These are phyloP conservation scores for Polytrichum formosum DNA, from an alignment of 225 moss, liverwort and hornwort genomes.

Conservation along the genomic window DNA sequence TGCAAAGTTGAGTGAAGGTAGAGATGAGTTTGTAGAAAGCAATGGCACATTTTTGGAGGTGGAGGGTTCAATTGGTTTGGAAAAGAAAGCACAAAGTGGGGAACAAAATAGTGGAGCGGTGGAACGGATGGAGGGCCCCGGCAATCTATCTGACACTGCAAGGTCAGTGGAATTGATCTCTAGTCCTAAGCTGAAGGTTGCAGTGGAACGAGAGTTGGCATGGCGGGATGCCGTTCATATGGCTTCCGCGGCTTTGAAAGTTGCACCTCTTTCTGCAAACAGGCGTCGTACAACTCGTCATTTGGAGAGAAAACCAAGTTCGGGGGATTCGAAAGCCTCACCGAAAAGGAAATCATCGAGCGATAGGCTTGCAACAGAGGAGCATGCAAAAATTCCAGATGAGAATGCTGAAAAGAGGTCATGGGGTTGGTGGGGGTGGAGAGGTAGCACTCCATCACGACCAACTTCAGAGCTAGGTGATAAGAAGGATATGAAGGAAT, in stretches of 20 bases:
- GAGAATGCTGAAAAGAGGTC: slow-evolving; percentile 38
- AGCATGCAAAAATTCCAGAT: neutral
- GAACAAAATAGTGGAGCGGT: neutral
- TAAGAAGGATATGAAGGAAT: slow-evolving; percentile 28
- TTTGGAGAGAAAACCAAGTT: slow-evolving; percentile 2
- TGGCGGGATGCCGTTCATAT: slow-evolving; percentile 45
- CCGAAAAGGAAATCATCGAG: slow-evolving; percentile 12
- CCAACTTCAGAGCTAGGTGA: slow-evolving; percentile 11
- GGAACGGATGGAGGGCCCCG: neutral
- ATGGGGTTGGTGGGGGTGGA: slow-evolving; percentile 44
- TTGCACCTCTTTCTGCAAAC: slow-evolving; percentile 23
- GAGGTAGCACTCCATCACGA: slow-evolving; percentile 17
- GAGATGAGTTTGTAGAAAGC: too few relatives aligned
- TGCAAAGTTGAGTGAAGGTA: too few relatives aligned
- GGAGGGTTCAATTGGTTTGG: neutral
- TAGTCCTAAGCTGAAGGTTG: slow-evolving; percentile 28
- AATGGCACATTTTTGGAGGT: neutral
- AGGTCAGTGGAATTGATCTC: slow-evolving; percentile 2
- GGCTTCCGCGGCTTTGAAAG: slow-evolving; percentile 35
- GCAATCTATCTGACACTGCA: neutral
- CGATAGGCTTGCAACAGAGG: neutral
- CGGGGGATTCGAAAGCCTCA: slow-evolving; percentile 4
- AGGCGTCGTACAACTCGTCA: slow-evolving; percentile 3
- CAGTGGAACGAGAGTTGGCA: slow-evolving; percentile 35
- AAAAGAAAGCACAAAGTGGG: neutral